Evolutionary conservation across 768 basidiomycete species (phyloP).

Genomic region (Arthromyces matolae): DNA sequence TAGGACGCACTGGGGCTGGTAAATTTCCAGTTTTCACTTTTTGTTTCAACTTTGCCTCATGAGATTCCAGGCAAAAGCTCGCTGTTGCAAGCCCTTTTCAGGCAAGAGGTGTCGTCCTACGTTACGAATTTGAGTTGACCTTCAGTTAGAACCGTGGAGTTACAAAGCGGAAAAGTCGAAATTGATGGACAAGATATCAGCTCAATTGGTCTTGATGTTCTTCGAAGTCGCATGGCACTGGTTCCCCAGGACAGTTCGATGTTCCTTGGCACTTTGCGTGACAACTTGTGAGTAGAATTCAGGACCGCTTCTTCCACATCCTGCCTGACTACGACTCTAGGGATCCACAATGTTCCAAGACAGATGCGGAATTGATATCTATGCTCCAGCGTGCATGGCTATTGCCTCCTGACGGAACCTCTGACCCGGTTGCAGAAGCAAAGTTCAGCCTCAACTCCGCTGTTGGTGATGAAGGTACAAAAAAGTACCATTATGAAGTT

Average conservation of each 20-base stretch:
- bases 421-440: constrained; percentile 46
- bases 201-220: constrained; percentile 46
- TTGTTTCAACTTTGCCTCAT: neutral
- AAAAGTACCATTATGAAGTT: neutral
- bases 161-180: constrained; percentile 51
- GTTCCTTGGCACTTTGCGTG: constrained; percentile 42
- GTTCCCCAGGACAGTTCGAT: constrained; percentile 64
- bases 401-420: constrained; percentile 44
- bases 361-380: constrained; percentile 61
- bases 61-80: constrained; percentile 47
- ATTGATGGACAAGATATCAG: constrained; percentile 54
- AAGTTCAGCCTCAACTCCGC: constrained; percentile 65
- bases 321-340: constrained; percentile 16
- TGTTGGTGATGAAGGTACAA: constrained; percentile 61
- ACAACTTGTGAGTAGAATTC: constrained; percentile 37
- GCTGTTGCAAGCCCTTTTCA: constrained; percentile 52
- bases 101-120: constrained; percentile 27
- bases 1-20: constrained; percentile 47
- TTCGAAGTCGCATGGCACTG: constrained; percentile 55
- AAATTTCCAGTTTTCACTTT: neutral
- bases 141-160: constrained; percentile 50
- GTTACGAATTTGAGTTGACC: neutral
- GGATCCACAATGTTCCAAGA: constrained; percentile 49
- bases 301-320: neutral
- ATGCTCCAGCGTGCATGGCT: constrained; percentile 60